These are phyloP conservation scores for Lactifluus pinguis DNA, from an alignment of 768 basidiomycete species.

Conservation along the genomic window DNA sequence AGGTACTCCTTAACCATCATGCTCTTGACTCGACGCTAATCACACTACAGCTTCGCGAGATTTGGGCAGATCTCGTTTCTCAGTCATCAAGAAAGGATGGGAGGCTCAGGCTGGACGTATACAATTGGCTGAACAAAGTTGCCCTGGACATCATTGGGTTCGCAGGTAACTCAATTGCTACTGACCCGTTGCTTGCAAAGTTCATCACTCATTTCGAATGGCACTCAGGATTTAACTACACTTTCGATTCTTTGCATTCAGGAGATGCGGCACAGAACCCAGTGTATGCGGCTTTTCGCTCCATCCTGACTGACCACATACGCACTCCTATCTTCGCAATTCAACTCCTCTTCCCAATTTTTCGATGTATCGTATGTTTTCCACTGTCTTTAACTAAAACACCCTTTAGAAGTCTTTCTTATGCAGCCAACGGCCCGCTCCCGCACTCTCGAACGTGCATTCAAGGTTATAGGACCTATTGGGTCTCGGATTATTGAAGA, in stretches of 20 bases:
- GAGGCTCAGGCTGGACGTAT: slow-evolving; percentile 5
- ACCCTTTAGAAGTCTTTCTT: neutral
- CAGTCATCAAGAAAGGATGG: too few species aligned
- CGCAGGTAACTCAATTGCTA: slow-evolving; percentile 10
- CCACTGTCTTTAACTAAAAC: neutral
- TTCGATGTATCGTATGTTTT: slow-evolving; percentile 32
- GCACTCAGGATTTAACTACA: slow-evolving; percentile 31
- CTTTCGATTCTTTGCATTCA: slow-evolving; percentile 27
- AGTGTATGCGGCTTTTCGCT: slow-evolving; percentile 28
- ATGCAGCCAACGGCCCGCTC: slow-evolving; percentile 21
- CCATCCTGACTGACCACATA: slow-evolving; percentile 21
- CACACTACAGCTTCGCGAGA: slow-evolving; percentile 22
- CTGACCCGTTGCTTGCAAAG: neutral
- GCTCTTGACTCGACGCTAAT: neutral
- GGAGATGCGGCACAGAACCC: slow-evolving; percentile 23
- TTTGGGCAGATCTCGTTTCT: slow-evolving; percentile 19
- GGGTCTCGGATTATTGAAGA: slow-evolving; percentile 24
- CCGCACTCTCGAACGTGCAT: slow-evolving; percentile 25
- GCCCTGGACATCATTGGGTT: slow-evolving; percentile 24
- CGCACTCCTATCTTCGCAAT: slow-evolving; percentile 26
- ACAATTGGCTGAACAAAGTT: slow-evolving; percentile 18
- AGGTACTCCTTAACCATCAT: neutral
- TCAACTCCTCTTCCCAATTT: slow-evolving; percentile 28
- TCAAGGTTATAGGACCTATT: slow-evolving; percentile 39
- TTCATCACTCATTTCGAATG: neutral